These are phyloP conservation scores for Aspergillus fumigatiaffinis DNA, from an alignment of 2,329 filamentous ascomycete species.

Conservation along the genomic window DNA sequence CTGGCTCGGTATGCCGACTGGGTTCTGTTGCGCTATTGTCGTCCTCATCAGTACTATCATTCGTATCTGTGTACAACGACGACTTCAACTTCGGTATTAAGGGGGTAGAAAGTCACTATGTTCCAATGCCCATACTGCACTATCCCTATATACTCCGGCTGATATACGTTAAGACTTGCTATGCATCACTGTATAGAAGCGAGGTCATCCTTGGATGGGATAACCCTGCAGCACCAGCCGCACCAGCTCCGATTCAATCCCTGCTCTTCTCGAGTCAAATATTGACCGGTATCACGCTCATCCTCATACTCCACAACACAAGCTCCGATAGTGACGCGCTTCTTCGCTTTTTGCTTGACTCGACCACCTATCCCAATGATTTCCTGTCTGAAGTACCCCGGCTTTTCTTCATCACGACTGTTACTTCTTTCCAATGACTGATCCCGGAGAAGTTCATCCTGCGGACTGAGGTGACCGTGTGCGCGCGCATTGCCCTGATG, in stretches of 20 bases:
- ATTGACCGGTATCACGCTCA: conserved; percentile 62
- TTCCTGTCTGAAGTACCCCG: conserved; percentile 81
- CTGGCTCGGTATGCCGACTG: background rate
- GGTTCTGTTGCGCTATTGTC: too few species aligned
- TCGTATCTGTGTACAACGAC: background rate
- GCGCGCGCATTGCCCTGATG: conserved; percentile 12
- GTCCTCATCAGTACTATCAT: background rate
- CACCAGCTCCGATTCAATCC: conserved; percentile 78
- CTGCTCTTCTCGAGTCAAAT: conserved; percentile 66
- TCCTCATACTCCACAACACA: conserved; percentile 84
- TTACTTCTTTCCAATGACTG: conserved; percentile 9
- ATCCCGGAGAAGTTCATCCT: conserved; percentile 12
- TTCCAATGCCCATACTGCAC: background rate
- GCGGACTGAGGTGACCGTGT: conserved; percentile 11
- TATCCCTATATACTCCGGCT: background rate
- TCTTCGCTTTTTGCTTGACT: conserved; percentile 83
- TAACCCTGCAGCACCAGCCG: conserved; percentile 79
- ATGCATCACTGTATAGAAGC: background rate
- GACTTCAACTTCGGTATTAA: too few species aligned
- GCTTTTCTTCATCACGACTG: conserved; percentile 39
- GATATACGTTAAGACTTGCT: background rate
- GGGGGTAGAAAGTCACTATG: background rate
- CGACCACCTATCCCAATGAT: conserved; percentile 86
- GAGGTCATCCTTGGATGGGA: conserved; percentile 55
- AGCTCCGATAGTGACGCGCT: conserved; percentile 74